These are phyloP conservation scores for Cyclotella atomus DNA, from an alignment of 108 stramenopile species.

Conservation along the genomic window DNA sequence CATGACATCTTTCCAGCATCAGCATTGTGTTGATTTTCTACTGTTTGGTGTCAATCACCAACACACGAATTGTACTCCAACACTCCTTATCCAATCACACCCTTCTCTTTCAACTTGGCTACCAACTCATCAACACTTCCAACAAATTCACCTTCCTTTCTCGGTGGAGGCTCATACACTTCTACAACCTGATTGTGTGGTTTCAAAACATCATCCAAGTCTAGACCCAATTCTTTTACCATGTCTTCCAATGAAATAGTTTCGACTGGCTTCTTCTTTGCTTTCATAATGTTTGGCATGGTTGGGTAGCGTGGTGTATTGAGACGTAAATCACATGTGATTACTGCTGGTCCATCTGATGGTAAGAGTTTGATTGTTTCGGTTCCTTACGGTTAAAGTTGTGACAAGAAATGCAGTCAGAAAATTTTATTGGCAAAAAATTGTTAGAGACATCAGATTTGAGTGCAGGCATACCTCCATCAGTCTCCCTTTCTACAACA, in stretches of 20 bases:
- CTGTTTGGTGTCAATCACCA: no score
- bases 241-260: slow-evolving; percentile 63
- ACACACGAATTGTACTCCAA: no score
- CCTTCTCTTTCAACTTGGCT: slow-evolving; percentile 91
- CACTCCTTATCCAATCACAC: slow-evolving; percentile 48
- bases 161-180: slow-evolving; percentile 93
- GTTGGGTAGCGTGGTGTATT: slow-evolving; percentile 99
- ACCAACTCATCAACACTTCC: slow-evolving; percentile 92
- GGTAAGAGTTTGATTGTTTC: slow-evolving; percentile 73
- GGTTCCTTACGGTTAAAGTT: slow-evolving; percentile 50
- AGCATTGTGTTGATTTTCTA: no score
- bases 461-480: slow-evolving; percentile 62
- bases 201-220: slow-evolving; percentile 69
- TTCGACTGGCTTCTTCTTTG: slow-evolving; percentile 99
- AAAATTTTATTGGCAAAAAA: background rate
- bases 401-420: background rate
- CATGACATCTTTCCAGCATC: no score
- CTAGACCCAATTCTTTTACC: slow-evolving; percentile 88
- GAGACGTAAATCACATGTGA: slow-evolving; percentile 97
- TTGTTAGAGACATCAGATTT: background rate
- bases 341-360: slow-evolving; percentile 85
- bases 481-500: slow-evolving; percentile 96
- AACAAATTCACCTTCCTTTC: slow-evolving; percentile 95
- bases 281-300: slow-evolving; percentile 99
- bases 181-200: slow-evolving; percentile 83